A percentile compares a stretch with the other conserved stretches of the same genome.
phyloP scores from a whole-genome alignment of 1,284 basidiomycete species.

The Leccinum ponderosum region DNA sequence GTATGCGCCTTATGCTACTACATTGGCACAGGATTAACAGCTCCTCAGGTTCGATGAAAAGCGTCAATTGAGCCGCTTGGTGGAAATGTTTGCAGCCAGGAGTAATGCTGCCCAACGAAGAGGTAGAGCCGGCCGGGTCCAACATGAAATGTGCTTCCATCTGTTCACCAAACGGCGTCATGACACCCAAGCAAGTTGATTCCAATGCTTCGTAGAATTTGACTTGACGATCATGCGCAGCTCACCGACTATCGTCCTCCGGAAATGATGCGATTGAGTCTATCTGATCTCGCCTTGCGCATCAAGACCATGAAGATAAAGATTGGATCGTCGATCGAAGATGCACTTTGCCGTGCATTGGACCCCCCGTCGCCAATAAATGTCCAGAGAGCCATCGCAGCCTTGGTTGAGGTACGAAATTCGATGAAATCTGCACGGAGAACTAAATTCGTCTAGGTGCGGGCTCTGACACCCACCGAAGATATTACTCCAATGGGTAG shows the following conservation, averaged over 20 bases:
- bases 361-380: constrained; percentile 90
- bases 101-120: constrained; percentile 94
- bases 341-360: constrained; percentile 84
- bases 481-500: constrained; percentile 96
- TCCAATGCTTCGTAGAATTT: constrained; percentile 25
- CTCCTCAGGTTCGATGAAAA: constrained; percentile 90
- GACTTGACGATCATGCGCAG: constrained; percentile 41
- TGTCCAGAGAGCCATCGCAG: constrained; percentile 88
- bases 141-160: constrained; percentile 91
- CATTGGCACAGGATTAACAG: constrained; percentile 10
- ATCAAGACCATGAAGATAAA: constrained; percentile 98
- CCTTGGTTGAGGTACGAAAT: constrained; percentile 81
- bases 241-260: constrained; percentile 92
- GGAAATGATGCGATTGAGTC: constrained; percentile 93
- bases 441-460: constrained; percentile 49
- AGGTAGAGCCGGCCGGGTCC: constrained; percentile 92
- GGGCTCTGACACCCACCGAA: constrained; percentile 83
- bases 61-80: constrained; percentile 89
- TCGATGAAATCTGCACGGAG: not conserved
- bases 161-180: constrained; percentile 90
- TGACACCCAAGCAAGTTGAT: constrained; percentile 62
- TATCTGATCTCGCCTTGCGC: constrained; percentile 92
- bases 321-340: constrained; percentile 88
- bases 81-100: constrained; percentile 91
- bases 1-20: constrained; percentile 34